Evolutionary conservation across 2,329 filamentous ascomycete species (phyloP).

Genomic region (Fusarium dlaminii): DNA sequence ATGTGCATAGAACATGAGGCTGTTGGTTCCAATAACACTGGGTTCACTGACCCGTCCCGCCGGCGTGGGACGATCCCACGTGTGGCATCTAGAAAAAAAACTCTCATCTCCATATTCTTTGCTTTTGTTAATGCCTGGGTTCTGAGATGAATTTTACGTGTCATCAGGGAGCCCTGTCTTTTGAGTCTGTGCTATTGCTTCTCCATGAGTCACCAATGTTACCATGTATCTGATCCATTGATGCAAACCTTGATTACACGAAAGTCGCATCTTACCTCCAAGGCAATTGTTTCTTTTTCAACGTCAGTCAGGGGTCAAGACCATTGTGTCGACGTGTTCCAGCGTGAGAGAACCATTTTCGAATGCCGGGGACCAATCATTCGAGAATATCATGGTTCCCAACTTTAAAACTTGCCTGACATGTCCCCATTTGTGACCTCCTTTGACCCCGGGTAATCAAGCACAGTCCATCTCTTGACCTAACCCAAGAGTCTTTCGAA

Average conservation of each 20-base stretch:
- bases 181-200: slow-evolving; percentile 2
- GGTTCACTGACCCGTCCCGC: slow-evolving; percentile 22
- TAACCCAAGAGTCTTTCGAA: slow-evolving; percentile 19
- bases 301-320: not conserved
- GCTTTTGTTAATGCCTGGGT: not conserved
- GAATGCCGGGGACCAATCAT: slow-evolving; percentile 7
- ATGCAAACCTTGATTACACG: not conserved
- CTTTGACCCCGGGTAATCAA: slow-evolving; percentile 19
- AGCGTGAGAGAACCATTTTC: not conserved
- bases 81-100: slow-evolving; percentile 25
- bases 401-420: slow-evolving; percentile 12
- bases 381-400: not conserved
- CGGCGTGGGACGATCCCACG: slow-evolving; percentile 29
- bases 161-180: slow-evolving; percentile 4
- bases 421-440: slow-evolving; percentile 5
- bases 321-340: not conserved
- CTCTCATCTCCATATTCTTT: slow-evolving; percentile 14
- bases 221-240: not conserved
- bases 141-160: slow-evolving; percentile 12
- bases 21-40: slow-evolving; percentile 22
- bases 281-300: not conserved
- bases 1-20: not conserved
- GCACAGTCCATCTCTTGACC: slow-evolving; percentile 30
- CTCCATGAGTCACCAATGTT: not conserved
- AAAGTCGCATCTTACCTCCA: slow-evolving; percentile 1